Evolutionary conservation across 352 stramenopile genomes (phyloP), one percentile per base, ranked within the genome.

Genomic region (Pilasporangium apinafurcum): DNA sequence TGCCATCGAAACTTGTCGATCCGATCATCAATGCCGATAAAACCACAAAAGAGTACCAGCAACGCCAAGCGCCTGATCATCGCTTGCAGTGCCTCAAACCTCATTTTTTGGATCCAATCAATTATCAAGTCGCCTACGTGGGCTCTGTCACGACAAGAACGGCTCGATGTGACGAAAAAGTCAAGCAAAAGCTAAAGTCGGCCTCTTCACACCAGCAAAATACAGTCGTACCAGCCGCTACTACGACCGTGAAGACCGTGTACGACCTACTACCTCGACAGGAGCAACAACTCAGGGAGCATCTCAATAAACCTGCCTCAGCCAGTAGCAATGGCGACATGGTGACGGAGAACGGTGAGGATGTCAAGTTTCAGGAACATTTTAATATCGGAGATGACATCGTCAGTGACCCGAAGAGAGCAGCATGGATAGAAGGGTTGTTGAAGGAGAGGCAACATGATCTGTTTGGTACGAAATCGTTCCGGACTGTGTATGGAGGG

Each of bases 91-190:
- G 78, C 20, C 26, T 44, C 22, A 52, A 45, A 0, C 68, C 59
- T 6, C 59, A 44, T 30, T 91, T 91, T 21, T 81, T 66, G 51
- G 65, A 83, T 26, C 27, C 62, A 18, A 53, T 83, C 13, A 44
- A 56, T 24, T 91, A 88, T 48, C 68, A 78, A 4, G 24, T 83
- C 32, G 54, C 70, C 39, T 91, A 86, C 39, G 60, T 80, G 50
- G 63, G 66, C 27, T 42, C 58, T 4, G 60, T 83, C 1, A 55
- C 79, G 10, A 46, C 63, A 18, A 65, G 59, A 8, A 89, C 73
- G 21, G 51, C 56, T 28, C 53, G 53, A 1, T 89, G 76, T 13
- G 65, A 55, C 31, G 37, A 28, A 39, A 48, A n/a, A 57, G 28
- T 31, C 17, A 50, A 42, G 14, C 32, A 50, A 27, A 5, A 20